A percentile compares a stretch with the other conserved stretches of the same genome.
Evolutionary conservation across 345 rosid species (phyloP).

Genomic region (Luvunga scandens): DNA sequence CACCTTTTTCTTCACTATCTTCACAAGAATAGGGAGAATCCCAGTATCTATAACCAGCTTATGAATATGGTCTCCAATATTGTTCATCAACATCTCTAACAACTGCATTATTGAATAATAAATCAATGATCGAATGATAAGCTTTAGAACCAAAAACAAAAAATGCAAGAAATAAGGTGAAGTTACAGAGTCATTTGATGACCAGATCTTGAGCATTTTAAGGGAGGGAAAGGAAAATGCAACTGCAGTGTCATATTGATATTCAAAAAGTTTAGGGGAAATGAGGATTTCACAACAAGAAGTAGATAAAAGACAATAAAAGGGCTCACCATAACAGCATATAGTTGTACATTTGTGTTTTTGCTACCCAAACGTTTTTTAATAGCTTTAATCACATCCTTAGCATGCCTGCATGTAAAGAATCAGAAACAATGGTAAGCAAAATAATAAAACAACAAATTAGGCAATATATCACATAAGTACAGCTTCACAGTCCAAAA

Average conservation of each 20-base stretch:
- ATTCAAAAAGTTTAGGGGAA: neutral
- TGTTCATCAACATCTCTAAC: slow-evolving; percentile 96
- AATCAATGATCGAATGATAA: neutral
- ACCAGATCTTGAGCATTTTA: neutral
- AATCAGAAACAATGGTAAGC: neutral
- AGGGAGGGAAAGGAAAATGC: neutral
- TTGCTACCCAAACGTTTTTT: slow-evolving; percentile 84
- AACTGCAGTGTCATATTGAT: neutral
- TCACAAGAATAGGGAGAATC: slow-evolving; percentile 74
- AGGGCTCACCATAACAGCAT: slow-evolving; percentile 73
- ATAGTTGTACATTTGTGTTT: slow-evolving; percentile 59
- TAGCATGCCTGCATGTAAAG: slow-evolving; percentile 59
- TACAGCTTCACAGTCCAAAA: neutral
- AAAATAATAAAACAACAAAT: neutral
- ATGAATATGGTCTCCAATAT: slow-evolving; percentile 76
- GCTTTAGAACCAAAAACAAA: neutral
- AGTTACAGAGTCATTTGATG: neutral
- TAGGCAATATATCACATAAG: neutral
- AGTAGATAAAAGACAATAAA: neutral
- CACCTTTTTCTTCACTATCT: slow-evolving; percentile 97
- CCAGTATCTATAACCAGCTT: slow-evolving; percentile 75
- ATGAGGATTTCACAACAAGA: neutral
- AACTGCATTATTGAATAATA: slow-evolving; percentile 42
- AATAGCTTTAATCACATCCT: slow-evolving; percentile 80
- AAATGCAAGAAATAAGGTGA: neutral